Conservation (phyloP, 148 eudicot species). For the Vaccinium vitisidaea region DNA sequence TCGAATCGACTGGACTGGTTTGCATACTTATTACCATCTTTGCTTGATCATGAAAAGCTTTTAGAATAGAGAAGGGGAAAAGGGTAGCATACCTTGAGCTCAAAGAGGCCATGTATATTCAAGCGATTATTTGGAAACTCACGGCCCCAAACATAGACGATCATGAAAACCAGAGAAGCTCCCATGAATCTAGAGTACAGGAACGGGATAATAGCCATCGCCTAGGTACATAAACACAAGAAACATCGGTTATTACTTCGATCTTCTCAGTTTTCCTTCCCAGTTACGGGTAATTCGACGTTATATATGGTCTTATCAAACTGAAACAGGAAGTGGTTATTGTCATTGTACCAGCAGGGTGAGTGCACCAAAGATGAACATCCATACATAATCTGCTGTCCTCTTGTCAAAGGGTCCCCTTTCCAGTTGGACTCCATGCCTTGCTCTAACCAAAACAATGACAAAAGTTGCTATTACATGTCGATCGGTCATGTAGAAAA, state of each 20-base stretch:
- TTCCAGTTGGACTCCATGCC: slow-evolving; percentile 35
- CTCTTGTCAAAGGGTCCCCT: slow-evolving; percentile 47
- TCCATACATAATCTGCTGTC: slow-evolving; percentile 46
- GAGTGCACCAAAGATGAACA: slow-evolving; percentile 40
- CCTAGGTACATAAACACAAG: slow-evolving; percentile 14
- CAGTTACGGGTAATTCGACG: neutral
- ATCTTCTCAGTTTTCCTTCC: neutral
- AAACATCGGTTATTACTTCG: neutral
- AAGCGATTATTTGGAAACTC: slow-evolving; percentile 40
- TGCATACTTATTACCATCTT: neutral
- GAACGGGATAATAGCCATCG: slow-evolving; percentile 28
- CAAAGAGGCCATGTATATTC: slow-evolving; percentile 35
- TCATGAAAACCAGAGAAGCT: slow-evolving; percentile 37
- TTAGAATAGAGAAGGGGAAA: neutral
- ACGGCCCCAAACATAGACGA: slow-evolving; percentile 39
- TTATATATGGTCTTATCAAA: neutral
- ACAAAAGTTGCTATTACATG: neutral
- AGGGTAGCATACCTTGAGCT: slow-evolving; percentile 29
- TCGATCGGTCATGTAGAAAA: neutral
- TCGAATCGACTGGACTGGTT: no score
- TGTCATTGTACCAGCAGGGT: slow-evolving; percentile 31
- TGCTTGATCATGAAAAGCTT: neutral
- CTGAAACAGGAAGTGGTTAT: neutral
- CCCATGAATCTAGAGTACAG: slow-evolving; percentile 31
- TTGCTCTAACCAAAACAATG: slow-evolving; percentile 18